Percentiles rank a stretch among this genome's conserved stretches.
Evolutionary conservation across 805 yeast genomes (phyloP).

Genomic region (Debaryomyces tyrocola): DNA sequence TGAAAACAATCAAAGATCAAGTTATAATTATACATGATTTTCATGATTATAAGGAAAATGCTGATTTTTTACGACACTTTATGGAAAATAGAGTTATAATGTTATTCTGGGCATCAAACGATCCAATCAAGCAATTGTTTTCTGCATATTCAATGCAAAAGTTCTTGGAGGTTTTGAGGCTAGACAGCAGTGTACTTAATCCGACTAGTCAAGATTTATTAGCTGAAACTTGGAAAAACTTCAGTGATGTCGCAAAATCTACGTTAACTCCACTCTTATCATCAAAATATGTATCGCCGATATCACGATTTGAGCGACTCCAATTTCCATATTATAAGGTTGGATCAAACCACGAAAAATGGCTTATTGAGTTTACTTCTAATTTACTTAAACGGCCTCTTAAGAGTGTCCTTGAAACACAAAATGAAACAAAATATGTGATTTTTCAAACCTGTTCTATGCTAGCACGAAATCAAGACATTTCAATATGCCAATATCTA

Average conservation of each 20-base stretch:
- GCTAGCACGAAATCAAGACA: constrained; percentile 67
- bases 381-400: constrained; percentile 56
- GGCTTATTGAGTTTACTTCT: constrained; percentile 72
- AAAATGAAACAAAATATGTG: constrained; percentile 16
- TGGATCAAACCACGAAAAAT: constrained; percentile 56
- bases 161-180: constrained; percentile 61
- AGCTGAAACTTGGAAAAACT: constrained; percentile 53
- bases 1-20: constrained; percentile 41
- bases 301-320: constrained; percentile 46
- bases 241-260: constrained; percentile 65
- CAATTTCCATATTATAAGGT: constrained; percentile 65
- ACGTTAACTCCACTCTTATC: constrained; percentile 73
- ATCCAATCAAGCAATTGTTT: constrained; percentile 80
- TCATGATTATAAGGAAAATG: constrained; percentile 58
- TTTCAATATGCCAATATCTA: constrained; percentile 65
- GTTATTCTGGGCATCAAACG: constrained; percentile 85
- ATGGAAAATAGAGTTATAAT: constrained; percentile 73
- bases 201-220: constrained; percentile 17
- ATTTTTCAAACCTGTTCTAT: constrained; percentile 65
- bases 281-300: constrained; percentile 69
- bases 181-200: constrained; percentile 27
- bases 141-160: constrained; percentile 90
- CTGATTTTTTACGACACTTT: constrained; percentile 61
- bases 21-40: constrained; percentile 62
- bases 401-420: constrained; percentile 6